A percentile compares a stretch with the other conserved stretches of the same genome.
Conservation (phyloP, 139 green algal species). For the Spirogloea muscicola region DNA sequence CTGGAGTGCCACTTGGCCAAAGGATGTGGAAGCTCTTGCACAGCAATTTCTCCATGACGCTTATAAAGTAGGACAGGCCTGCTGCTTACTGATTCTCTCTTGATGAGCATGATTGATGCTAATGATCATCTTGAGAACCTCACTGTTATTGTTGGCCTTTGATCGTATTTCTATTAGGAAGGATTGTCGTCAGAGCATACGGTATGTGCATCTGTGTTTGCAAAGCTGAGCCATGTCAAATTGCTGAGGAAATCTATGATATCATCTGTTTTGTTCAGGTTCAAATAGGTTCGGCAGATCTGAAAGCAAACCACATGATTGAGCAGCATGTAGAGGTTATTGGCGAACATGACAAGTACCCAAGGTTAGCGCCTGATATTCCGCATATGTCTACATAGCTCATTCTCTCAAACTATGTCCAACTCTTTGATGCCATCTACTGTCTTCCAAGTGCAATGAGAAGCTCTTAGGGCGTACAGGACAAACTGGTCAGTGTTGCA, state of each 20-base stretch:
- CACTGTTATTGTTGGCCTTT: neutral
- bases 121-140: neutral
- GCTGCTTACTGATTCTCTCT: neutral
- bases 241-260: neutral
- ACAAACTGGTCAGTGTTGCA: too few relatives aligned
- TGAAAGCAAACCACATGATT: conserved; percentile 84
- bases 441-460: too few relatives aligned
- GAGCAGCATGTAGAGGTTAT: conserved; percentile 84
- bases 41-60: conserved; percentile 33
- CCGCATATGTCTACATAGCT: neutral
- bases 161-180: neutral
- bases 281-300: conserved; percentile 56
- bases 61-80: conserved; percentile 36
- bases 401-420: neutral
- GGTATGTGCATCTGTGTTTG: neutral
- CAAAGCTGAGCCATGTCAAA: neutral
- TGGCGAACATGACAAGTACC: conserved; percentile 53
- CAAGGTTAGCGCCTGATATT: conserved; percentile 13
- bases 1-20: conserved; percentile 61
- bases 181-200: neutral
- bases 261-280: conserved; percentile 19
- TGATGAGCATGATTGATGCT: neutral
- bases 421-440: neutral
- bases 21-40: conserved; percentile 51
- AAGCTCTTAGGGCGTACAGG: too few relatives aligned